Conservation (phyloP, 768 basidiomycete species). For the Fibroporia radiculosa region DNA sequence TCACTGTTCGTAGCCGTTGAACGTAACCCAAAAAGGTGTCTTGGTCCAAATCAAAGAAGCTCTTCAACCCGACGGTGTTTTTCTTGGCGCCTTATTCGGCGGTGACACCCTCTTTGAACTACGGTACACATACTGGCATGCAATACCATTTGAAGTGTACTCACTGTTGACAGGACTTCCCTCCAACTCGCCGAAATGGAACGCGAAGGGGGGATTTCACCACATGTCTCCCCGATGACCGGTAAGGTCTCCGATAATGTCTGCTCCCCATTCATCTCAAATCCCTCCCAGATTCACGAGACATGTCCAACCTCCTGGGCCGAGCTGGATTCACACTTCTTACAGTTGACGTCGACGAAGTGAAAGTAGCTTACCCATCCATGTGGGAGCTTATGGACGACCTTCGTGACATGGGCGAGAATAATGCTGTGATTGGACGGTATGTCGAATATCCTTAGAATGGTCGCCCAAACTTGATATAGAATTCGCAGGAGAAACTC, state of each 20-base stretch:
- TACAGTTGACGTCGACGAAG: constrained; percentile 93
- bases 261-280: neutral
- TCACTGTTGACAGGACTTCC: constrained; percentile 54
- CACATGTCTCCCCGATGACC: constrained; percentile 95
- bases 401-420: constrained; percentile 94
- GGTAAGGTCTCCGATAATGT: constrained; percentile 54
- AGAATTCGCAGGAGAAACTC: constrained; percentile 44
- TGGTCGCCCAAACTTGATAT: neutral
- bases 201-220: constrained; percentile 93
- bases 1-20: neutral
- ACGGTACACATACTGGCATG: constrained; percentile 34
- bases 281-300: constrained; percentile 64
- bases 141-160: too few relatives aligned
- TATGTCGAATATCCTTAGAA: constrained; percentile 22
- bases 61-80: constrained; percentile 85
- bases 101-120: constrained; percentile 96
- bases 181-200: constrained; percentile 92
- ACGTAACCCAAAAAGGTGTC: constrained; percentile 44
- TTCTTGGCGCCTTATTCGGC: constrained; percentile 90
- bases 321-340: constrained; percentile 91
- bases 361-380: constrained; percentile 82
- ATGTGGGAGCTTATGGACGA: constrained; percentile 97
- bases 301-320: constrained; percentile 86
- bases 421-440: constrained; percentile 85
- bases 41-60: constrained; percentile 83